Percentiles rank a stretch among this genome's conserved stretches.
Conservation (phyloP, 768 basidiomycete genomes). For the Tremella mesenterica region DNA sequence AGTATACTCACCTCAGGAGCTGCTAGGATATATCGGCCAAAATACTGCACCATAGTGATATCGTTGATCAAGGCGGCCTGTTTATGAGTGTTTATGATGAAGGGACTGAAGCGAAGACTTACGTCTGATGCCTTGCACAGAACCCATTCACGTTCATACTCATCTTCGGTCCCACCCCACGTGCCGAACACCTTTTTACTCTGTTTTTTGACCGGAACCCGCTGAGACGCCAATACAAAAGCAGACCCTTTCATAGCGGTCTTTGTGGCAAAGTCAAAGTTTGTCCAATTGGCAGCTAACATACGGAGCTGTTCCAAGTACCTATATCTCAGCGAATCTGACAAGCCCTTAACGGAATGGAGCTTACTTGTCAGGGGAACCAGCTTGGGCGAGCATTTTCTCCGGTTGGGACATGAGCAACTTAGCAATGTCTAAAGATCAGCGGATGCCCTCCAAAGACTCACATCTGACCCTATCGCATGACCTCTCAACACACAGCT, state of each 20-base stretch:
- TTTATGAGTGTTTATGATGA: background rate
- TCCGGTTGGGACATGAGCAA: constrained; percentile 27
- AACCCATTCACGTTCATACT: constrained; percentile 51
- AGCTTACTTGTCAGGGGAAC: constrained; percentile 32
- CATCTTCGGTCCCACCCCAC: constrained; percentile 16
- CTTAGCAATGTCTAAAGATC: constrained; percentile 22
- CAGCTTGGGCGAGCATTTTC: constrained; percentile 29
- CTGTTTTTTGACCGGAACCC: constrained; percentile 48
- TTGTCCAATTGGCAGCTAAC: constrained; percentile 61
- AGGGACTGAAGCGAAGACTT: constrained; percentile 1
- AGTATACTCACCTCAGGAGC: constrained; percentile 36
- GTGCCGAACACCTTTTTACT: constrained; percentile 9
- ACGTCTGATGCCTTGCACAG: constrained; percentile 55
- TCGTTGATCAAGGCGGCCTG: constrained; percentile 80
- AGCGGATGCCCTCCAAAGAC: no score
- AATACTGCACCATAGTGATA: constrained; percentile 66
- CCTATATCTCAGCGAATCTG: constrained; percentile 45
- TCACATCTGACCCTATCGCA: no score
- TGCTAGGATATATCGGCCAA: constrained; percentile 61
- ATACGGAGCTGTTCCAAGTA: constrained; percentile 75
- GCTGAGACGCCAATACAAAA: constrained; percentile 66
- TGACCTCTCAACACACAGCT: no score
- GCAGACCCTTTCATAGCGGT: constrained; percentile 61
- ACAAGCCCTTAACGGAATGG: no score
- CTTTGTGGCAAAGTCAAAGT: constrained; percentile 49